Evolutionary conservation across 2,329 filamentous ascomycete species (phyloP).

Genomic region (Arachnomyces sp.): DNA sequence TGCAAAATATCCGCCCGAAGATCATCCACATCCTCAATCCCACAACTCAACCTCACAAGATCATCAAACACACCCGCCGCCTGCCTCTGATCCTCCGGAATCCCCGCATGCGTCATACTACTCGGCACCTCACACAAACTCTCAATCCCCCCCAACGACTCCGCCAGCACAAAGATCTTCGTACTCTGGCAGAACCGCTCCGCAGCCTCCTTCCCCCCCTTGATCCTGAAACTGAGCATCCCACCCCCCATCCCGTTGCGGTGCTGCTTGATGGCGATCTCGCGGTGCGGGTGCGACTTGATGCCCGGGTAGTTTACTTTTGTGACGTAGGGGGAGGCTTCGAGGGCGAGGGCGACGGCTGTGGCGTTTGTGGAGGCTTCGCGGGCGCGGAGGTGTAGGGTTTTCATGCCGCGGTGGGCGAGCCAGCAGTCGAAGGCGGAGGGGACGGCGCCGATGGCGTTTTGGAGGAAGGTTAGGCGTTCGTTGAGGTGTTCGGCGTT

Average conservation of each 20-base stretch:
- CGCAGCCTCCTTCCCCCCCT: constrained; percentile 74
- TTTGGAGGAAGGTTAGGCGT: constrained; percentile 83
- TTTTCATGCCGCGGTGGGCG: constrained; percentile 93
- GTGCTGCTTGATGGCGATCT: constrained; percentile 83
- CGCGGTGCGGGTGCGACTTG: constrained; percentile 74
- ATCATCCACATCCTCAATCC: constrained; percentile 84
- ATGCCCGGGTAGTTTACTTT: constrained; percentile 94
- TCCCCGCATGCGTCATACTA: constrained; percentile 95
- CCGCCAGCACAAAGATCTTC: constrained; percentile 84
- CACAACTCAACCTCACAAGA: constrained; percentile 84
- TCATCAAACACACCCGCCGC: constrained; percentile 92
- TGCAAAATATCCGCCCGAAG: constrained; percentile 72
- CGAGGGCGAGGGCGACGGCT: constrained; percentile 65
- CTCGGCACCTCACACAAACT: constrained; percentile 84
- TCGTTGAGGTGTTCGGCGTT: constrained; percentile 73
- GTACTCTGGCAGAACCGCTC: constrained; percentile 88
- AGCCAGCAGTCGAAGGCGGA: constrained; percentile 97
- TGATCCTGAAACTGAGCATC: constrained; percentile 94
- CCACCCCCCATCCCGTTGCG: constrained; percentile 89
- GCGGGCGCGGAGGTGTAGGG: constrained; percentile 81
- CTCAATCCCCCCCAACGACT: constrained; percentile 88
- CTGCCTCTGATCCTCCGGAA: constrained; percentile 82
- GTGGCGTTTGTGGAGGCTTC: constrained; percentile 78
- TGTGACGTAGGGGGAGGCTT: constrained; percentile 71
- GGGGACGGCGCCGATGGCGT: constrained; percentile 91